phyloP scores from a whole-genome alignment of 768 basidiomycete genomes.

The Gloeostereum incarnatum region DNA sequence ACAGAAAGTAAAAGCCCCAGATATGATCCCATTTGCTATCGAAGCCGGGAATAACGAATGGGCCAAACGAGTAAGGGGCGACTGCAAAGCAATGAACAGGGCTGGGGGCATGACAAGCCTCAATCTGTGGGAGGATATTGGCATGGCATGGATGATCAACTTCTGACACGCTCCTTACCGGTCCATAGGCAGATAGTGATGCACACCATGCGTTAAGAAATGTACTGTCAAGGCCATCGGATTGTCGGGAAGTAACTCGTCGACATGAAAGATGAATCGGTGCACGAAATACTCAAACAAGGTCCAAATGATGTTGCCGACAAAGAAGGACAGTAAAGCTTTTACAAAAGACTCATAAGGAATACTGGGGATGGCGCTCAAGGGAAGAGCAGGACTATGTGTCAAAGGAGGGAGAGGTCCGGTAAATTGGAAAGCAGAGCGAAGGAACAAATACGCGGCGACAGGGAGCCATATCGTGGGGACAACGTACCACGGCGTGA shows the following conservation, averaged over 20 bases:
- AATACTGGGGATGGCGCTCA: conserved; percentile 35
- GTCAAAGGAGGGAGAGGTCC: conserved; percentile 58
- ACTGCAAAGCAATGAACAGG: conserved; percentile 67
- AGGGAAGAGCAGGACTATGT: conserved; percentile 45
- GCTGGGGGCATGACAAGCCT: conserved; percentile 96
- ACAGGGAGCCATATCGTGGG: conserved; percentile 92
- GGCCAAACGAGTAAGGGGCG: conserved; percentile 82
- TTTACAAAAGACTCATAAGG: conserved; percentile 44
- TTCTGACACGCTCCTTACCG: conserved; percentile 36
- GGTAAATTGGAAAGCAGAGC: conserved; percentile 75
- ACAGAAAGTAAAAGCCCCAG: conserved; percentile 78
- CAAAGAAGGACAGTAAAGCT: conserved; percentile 59
- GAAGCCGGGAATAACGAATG: conserved; percentile 75
- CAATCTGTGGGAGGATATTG: conserved; percentile 34
- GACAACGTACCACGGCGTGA: conserved; percentile 90
- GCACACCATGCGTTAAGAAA: conserved; percentile 90
- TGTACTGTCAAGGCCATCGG: conserved; percentile 77
- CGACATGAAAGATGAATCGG: conserved; percentile 96
- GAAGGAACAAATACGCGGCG: conserved; percentile 64
- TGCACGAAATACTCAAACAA: conserved; percentile 88
- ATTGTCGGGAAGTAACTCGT: conserved; percentile 76
- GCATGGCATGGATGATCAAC: background rate
- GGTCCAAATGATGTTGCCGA: conserved; percentile 91
- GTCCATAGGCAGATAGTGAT: conserved; percentile 98
- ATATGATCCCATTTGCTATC: conserved; percentile 86